These are phyloP conservation scores for Phialophora tarda DNA, from an alignment of 2,329 filamentous ascomycete genomes.

Conservation along the genomic window DNA sequence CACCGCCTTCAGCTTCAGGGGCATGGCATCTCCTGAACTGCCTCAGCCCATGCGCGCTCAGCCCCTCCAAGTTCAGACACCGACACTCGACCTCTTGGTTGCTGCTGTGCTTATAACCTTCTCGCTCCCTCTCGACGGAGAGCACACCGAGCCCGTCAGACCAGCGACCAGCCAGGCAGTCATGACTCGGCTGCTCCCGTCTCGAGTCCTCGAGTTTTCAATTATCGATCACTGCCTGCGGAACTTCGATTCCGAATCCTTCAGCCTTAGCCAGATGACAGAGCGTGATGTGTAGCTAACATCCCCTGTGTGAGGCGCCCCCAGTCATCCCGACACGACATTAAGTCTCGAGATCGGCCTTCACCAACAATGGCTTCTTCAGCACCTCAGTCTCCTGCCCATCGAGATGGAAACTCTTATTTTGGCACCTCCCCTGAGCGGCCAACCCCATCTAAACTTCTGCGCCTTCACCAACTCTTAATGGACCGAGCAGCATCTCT, in stretches of 20 bases:
- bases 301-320: not conserved
- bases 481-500: slow-evolving; percentile 30
- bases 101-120: not conserved
- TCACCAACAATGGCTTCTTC: slow-evolving; percentile 29
- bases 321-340: not conserved
- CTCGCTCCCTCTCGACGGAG: not conserved
- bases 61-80: not conserved
- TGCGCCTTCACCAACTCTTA: slow-evolving; percentile 26
- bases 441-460: slow-evolving; percentile 29
- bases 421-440: slow-evolving; percentile 24
- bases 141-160: not conserved
- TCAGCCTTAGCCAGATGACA: slow-evolving; percentile 19
- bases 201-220: slow-evolving; percentile 17
- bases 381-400: slow-evolving; percentile 29
- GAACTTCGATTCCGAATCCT: not conserved
- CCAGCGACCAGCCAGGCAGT: slow-evolving; percentile 7
- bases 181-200: slow-evolving; percentile 10
- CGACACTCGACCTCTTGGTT: not conserved
- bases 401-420: slow-evolving; percentile 24
- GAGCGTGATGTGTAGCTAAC: not conserved
- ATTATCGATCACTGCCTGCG: not conserved
- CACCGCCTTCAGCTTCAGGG: slow-evolving; percentile 19
- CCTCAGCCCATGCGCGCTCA: slow-evolving; percentile 17
- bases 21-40: not conserved
- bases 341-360: not conserved